Percentiles rank a stretch among this genome's conserved stretches.
Conservation (phyloP, 2,329 filamentous ascomycete genomes). For the Fusarium circinatum region DNA sequence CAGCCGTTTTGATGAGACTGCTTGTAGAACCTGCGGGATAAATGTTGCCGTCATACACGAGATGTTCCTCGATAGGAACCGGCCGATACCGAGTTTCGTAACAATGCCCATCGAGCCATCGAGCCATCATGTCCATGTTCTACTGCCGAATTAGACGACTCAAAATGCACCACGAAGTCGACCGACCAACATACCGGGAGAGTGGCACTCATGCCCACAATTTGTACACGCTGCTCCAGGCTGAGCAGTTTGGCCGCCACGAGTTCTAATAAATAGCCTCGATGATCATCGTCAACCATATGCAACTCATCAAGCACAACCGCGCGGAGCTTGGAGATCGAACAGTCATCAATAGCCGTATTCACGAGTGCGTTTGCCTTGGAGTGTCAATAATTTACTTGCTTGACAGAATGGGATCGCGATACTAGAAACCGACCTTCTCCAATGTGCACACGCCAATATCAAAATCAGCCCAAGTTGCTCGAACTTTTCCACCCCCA, state of each 20-base stretch:
- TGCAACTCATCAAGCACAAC: constrained; percentile 84
- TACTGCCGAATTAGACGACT: constrained; percentile 45
- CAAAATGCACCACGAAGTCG: not conserved
- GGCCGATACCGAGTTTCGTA: constrained; percentile 79
- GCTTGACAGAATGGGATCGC: not conserved
- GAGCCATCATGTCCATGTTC: constrained; percentile 76
- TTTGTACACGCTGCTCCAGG: constrained; percentile 73
- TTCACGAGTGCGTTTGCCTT: constrained; percentile 81
- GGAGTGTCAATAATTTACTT: constrained; percentile 1
- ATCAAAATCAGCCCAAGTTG: constrained; percentile 79
- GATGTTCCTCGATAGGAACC: constrained; percentile 78
- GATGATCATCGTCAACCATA: constrained; percentile 81
- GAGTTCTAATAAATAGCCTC: constrained; percentile 79
- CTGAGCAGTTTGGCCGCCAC: constrained; percentile 79
- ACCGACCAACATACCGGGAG: constrained; percentile 65
- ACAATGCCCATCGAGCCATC: constrained; percentile 76
- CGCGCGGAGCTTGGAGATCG: constrained; percentile 69
- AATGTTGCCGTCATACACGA: constrained; percentile 76
- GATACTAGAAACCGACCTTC: constrained; percentile 59
- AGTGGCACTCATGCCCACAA: constrained; percentile 84
- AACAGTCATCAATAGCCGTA: constrained; percentile 75
- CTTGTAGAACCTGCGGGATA: constrained; percentile 69
- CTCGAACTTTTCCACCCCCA: constrained; percentile 74
- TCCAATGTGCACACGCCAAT: constrained; percentile 84
- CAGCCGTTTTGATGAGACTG: constrained; percentile 66